Base-by-base conservation (phyloP, 2,329 filamentous ascomycete genomes). In the Thielaviopsis punctulata region DNA sequence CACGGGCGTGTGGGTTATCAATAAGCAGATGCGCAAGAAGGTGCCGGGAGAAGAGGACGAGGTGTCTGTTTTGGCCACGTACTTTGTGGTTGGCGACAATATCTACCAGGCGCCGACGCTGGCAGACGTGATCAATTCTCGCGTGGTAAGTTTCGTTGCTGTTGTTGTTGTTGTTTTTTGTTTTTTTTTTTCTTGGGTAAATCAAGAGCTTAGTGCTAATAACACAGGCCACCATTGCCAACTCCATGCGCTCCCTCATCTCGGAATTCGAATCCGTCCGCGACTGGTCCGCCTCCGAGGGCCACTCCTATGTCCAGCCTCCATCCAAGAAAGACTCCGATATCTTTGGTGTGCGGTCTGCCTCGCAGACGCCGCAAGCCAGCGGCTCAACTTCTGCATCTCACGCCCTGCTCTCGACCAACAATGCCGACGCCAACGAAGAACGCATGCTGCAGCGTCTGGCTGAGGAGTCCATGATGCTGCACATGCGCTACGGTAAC, bases 1-100 rank as follows among this genome's bases (percentile, higher is more conserved):
- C 45, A 82, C 79, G 0, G 79, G 79, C 24, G 77, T 83, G 8
- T 84, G 79, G 79, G 76, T 82, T 24, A 81, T 84, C 58, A 73
- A 78, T 60, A 83, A 83, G 68, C 80, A 84, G 65, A 78, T 73
- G 23, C 68, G 80, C 48, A 70, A 74, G 55, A 80, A 80, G 65
- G 67, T 71, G 13, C 68, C 71, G 41, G 68, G 69, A 4, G 66
- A 70, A 13, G 73, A 77, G 23, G 77, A 80, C 57, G 77, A 80
- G 55, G 69, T 83, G 23, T 73, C 65, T 1, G 69, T 82, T 0
- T 73, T 79, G 39, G 68, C 73, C 4, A 73, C 73, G 2, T 84
- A 82, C 60, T 83, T 80, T 59, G 70, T 84, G 2, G 72, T 80
- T 1, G 79, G 78, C 0, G 76, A 80, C 57, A 79, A 82, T 51